phyloP scores from a whole-genome alignment of 2,329 filamentous ascomycete genomes.

The Pseudogymnoascus sp. region DNA sequence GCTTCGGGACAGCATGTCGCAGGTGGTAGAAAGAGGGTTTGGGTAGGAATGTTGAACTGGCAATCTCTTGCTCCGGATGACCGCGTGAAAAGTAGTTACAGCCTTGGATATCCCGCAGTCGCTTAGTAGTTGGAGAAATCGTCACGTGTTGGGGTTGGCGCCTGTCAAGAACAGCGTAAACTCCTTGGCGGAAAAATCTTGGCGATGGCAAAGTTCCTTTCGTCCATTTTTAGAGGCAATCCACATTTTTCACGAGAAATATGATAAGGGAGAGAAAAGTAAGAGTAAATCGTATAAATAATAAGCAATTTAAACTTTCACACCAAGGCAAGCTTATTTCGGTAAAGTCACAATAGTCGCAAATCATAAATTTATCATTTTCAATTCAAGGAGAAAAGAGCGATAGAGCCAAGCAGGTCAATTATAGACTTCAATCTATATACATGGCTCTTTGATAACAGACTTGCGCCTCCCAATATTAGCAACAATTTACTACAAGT shows the following conservation, averaged over 20 bases:
- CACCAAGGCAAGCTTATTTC: neutral
- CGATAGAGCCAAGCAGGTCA: neutral
- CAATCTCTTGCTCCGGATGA: constrained; percentile 10
- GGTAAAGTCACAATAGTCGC: neutral
- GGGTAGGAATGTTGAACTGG: constrained; percentile 23
- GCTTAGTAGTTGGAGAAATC: constrained; percentile 6
- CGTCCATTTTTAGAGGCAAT: neutral
- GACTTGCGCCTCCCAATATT: neutral
- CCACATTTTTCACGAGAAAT: neutral
- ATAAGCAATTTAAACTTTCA: neutral
- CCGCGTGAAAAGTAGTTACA: constrained; percentile 10
- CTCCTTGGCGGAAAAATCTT: neutral
- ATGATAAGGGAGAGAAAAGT: neutral
- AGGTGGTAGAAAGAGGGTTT: constrained; percentile 4
- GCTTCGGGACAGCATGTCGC: constrained; percentile 31
- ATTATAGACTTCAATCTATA: neutral
- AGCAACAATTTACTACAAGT: neutral
- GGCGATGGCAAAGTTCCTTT: neutral
- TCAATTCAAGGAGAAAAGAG: neutral
- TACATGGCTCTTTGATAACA: neutral
- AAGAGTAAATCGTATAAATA: neutral
- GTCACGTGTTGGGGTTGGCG: constrained; percentile 1
- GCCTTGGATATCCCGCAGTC: constrained; percentile 4
- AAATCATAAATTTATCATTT: neutral
- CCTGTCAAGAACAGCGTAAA: constrained; percentile 2